Evolutionary conservation across 805 yeast genomes (phyloP).

Genomic region (Metschnikowia lunata): DNA sequence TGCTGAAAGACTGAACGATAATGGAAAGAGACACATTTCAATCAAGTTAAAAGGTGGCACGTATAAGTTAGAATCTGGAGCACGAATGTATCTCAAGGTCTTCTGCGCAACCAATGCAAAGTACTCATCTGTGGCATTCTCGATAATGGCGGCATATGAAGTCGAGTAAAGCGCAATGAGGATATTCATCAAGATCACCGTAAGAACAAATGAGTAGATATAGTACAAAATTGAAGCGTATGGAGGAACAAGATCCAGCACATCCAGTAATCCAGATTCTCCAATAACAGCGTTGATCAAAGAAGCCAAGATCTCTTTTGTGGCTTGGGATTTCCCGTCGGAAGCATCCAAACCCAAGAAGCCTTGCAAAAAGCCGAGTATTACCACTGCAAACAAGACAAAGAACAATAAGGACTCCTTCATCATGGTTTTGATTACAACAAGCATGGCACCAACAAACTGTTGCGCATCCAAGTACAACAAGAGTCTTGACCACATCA

Average conservation of each 20-base stretch:
- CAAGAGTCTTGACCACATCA: conserved; percentile 78
- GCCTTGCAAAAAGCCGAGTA: conserved; percentile 80
- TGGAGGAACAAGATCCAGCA: conserved; percentile 74
- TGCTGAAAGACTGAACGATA: conserved; percentile 32
- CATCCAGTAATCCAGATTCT: conserved; percentile 66
- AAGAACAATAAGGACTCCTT: conserved; percentile 82
- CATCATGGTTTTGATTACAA: conserved; percentile 81
- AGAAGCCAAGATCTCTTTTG: conserved; percentile 56
- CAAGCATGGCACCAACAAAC: conserved; percentile 86
- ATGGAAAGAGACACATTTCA: conserved; percentile 44
- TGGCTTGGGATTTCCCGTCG: conserved; percentile 78
- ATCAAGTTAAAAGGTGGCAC: conserved; percentile 82
- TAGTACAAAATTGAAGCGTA: conserved; percentile 79
- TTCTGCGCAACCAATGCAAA: conserved; percentile 81
- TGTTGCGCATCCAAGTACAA: conserved; percentile 72
- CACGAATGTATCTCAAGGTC: conserved; percentile 77
- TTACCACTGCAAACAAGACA: conserved; percentile 63
- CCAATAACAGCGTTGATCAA: conserved; percentile 72
- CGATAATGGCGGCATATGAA: conserved; percentile 77
- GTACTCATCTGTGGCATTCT: conserved; percentile 79
- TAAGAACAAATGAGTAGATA: conserved; percentile 68
- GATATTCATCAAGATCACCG: conserved; percentile 74
- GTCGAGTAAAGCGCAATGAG: conserved; percentile 81
- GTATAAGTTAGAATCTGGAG: conserved; percentile 81
- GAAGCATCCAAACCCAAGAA: conserved; percentile 83